phyloP scores from a whole-genome alignment of 2,329 filamentous ascomycete species.

The Macroventuria anomochaeta region DNA sequence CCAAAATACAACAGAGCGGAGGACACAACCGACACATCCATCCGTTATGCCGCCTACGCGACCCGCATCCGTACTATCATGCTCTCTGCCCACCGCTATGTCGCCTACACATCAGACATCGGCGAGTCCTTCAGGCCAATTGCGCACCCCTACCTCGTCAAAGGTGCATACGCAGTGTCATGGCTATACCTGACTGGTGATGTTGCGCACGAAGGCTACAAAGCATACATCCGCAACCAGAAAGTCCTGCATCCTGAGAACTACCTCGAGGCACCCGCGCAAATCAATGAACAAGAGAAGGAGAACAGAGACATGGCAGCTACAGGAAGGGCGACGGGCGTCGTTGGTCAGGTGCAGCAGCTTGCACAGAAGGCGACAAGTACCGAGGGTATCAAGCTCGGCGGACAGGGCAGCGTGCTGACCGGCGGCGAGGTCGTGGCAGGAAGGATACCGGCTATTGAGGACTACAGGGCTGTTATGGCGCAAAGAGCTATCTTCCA shows the following conservation, averaged over 20 bases:
- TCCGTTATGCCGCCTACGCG: constrained; percentile 94
- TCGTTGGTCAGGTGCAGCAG: constrained; percentile 30
- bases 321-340: constrained; percentile 25
- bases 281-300: constrained; percentile 22
- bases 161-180: constrained; percentile 84
- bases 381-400: constrained; percentile 32
- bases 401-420: constrained; percentile 24
- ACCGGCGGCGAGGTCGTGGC: constrained; percentile 38
- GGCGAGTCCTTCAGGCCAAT: constrained; percentile 95
- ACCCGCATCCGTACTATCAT: constrained; percentile 85
- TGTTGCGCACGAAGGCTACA: constrained; percentile 92
- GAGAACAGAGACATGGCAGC: constrained; percentile 50
- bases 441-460: constrained; percentile 70
- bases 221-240: constrained; percentile 89
- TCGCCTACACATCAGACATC: constrained; percentile 95
- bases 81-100: constrained; percentile 89
- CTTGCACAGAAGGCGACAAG: constrained; percentile 32
- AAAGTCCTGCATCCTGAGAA: constrained; percentile 72
- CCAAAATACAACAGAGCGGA: constrained; percentile 60
- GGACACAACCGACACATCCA: constrained; percentile 81
- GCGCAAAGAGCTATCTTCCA: constrained; percentile 91
- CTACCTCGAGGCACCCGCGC: constrained; percentile 14
- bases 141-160: constrained; percentile 82
- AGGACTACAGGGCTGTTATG: constrained; percentile 92
- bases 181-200: constrained; percentile 94